Conservation (phyloP, 805 yeast species). For the Ogataea saltuana region DNA sequence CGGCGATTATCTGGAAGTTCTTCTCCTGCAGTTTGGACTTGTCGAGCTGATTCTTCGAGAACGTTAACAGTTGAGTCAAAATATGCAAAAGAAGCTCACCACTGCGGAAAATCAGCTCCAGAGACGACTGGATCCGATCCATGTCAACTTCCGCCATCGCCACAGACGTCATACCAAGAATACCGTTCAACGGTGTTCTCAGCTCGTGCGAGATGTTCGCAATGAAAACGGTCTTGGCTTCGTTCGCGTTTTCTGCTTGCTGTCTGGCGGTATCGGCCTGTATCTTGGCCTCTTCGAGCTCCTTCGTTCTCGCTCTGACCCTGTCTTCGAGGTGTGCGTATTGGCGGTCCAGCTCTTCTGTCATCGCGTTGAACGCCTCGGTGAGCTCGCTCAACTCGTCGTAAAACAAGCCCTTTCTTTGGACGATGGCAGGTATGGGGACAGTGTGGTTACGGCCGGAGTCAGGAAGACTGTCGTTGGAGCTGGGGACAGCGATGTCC, state of each 20-base stretch:
- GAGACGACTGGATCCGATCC: slow-evolving; percentile 65
- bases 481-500: slow-evolving; percentile 11
- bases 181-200: slow-evolving; percentile 94
- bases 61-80: slow-evolving; percentile 85
- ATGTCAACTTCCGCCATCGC: slow-evolving; percentile 84
- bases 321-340: slow-evolving; percentile 85
- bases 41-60: slow-evolving; percentile 87
- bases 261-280: slow-evolving; percentile 55
- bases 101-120: slow-evolving; percentile 82
- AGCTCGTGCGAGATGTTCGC: slow-evolving; percentile 93
- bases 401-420: slow-evolving; percentile 47
- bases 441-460: slow-evolving; percentile 8
- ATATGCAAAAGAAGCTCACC: slow-evolving; percentile 90
- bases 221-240: slow-evolving; percentile 91
- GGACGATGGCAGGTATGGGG: slow-evolving; percentile 28
- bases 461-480: slow-evolving; percentile 14
- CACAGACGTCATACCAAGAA: slow-evolving; percentile 91
- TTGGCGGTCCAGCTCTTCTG: slow-evolving; percentile 81
- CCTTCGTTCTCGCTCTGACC: slow-evolving; percentile 81
- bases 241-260: slow-evolving; percentile 81
- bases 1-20: slow-evolving; percentile 75
- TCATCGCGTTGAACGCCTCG: slow-evolving; percentile 88
- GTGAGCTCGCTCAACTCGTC: slow-evolving; percentile 90
- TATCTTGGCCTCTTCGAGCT: slow-evolving; percentile 81
- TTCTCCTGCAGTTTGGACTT: slow-evolving; percentile 80